A percentile compares a stretch with the other conserved stretches of the same genome.
Evolutionary conservation across 1,284 basidiomycete genomes (phyloP).

Genomic region (Rhodotorula sp.): DNA sequence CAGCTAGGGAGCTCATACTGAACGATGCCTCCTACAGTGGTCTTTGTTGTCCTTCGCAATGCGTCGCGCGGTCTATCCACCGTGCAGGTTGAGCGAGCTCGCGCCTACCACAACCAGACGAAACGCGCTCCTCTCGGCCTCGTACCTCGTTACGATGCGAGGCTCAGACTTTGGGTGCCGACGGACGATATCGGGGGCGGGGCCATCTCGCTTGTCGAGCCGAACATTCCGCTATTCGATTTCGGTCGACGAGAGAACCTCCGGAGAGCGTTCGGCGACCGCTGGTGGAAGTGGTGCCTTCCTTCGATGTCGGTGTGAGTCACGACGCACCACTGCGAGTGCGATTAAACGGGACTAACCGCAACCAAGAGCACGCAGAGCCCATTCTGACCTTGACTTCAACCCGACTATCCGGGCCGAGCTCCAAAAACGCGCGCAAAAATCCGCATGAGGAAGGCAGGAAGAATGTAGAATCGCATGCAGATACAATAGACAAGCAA

Average conservation of each 20-base stretch:
- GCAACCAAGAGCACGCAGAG: too few relatives aligned
- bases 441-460: too few relatives aligned
- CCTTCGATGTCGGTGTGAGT: neutral
- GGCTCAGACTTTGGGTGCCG: conserved; percentile 28
- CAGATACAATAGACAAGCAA: too few relatives aligned
- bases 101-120: conserved; percentile 1
- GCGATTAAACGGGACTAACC: too few relatives aligned
- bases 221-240: conserved; percentile 26
- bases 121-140: neutral
- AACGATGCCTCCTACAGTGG: conserved; percentile 6
- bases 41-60: conserved; percentile 23
- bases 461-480: too few relatives aligned
- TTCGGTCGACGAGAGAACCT: conserved; percentile 26
- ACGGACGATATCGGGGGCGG: neutral
- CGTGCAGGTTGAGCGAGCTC: conserved; percentile 30
- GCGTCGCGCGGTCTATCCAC: conserved; percentile 15
- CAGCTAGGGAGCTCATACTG: rapidly evolving
- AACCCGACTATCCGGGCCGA: too few relatives aligned
- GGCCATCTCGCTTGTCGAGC: conserved; percentile 19
- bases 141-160: conserved; percentile 13
- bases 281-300: conserved; percentile 26
- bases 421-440: too few relatives aligned
- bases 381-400: too few relatives aligned
- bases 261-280: conserved; percentile 21
- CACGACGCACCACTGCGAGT: too few relatives aligned